Evolutionary conservation across 305 asterid genomes (phyloP), one percentile per base, ranked within the genome.

Genomic region (Fraxinus latifolia): DNA sequence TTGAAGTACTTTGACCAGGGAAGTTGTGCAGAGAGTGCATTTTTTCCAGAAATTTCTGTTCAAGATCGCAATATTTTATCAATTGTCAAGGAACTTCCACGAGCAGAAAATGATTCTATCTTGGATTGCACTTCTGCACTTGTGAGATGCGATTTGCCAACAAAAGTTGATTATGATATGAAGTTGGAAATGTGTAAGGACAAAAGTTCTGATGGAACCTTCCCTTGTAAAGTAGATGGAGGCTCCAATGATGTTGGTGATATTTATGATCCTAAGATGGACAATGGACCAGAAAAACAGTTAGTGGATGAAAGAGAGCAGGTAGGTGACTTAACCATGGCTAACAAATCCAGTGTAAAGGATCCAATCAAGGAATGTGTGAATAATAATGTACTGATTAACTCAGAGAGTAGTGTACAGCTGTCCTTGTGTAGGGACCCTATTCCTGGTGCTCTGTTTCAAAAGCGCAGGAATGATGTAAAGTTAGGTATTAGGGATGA

Each of bases 401-500:
- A 90, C 84, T 89, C 95, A 84, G 95, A 87, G 62, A 85, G 86
- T 89, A 90, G 94, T 94, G 99, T 96, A 93, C 93, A 91, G 91
- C 85, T 93, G 82, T 91, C 96, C 89, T 87, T 90, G 90, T 88
- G 91, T 86, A 93, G 95, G 91, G 92, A 89, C 82, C 87, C 90
- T 81, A 74, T 90, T 89, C 87, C 89, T 84, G 86, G 78, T 78
- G 91, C 91, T 89, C 86, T 87, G 77, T 79, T 88, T 86, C 91
- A 85, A 76, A 93, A 89, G 93, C 97, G 68, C 84, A 87, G 93
- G 93, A 88, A 81, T 81, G 85, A 79, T 92, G 98, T 96, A 91
- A 90, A 94, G 77, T 82, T 96, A 94, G 97, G 95, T 85, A 86
- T 83, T 96, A 96, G 97, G 88, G 97, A 94, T 91, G 98, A 96